A percentile compares a stretch with the other conserved stretches of the same genome.
Evolutionary conservation across 371 early-diverging fungal species (phyloP).

Genomic region (Mortierella sp.): DNA sequence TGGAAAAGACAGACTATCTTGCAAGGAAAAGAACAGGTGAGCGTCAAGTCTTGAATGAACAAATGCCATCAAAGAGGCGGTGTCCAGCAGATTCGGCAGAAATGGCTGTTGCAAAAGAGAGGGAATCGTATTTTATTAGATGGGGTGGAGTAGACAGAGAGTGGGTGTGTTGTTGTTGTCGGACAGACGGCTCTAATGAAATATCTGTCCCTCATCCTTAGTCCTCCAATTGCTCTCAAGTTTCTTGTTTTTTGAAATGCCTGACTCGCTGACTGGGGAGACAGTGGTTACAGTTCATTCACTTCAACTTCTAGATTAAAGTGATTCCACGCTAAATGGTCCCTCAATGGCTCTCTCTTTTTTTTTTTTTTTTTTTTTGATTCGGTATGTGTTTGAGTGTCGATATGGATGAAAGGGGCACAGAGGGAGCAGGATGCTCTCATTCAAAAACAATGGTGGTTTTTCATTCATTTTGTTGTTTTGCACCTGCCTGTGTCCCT

Average conservation of each 20-base stretch:
- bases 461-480: background rate
- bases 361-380: slow-evolving; percentile 3
- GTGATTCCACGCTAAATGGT: background rate
- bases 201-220: background rate
- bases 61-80: background rate
- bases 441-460: background rate
- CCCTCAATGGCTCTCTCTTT: background rate
- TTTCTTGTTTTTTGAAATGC: background rate
- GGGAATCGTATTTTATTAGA: background rate
- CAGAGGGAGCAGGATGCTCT: background rate
- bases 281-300: background rate
- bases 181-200: slow-evolving; percentile 1
- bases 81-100: background rate
- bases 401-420: background rate
- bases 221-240: slow-evolving; percentile 7
- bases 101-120: background rate
- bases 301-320: background rate
- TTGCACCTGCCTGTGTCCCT: background rate
- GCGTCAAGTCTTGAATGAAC: background rate
- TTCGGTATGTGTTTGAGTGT: background rate
- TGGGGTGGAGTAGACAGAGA: background rate
- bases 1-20: background rate
- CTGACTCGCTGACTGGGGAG: background rate
- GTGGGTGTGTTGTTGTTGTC: background rate
- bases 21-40: background rate